These are phyloP conservation scores for Coemansia sp. DNA, from an alignment of 192 early-diverging fungal genomes.

Conservation along the genomic window DNA sequence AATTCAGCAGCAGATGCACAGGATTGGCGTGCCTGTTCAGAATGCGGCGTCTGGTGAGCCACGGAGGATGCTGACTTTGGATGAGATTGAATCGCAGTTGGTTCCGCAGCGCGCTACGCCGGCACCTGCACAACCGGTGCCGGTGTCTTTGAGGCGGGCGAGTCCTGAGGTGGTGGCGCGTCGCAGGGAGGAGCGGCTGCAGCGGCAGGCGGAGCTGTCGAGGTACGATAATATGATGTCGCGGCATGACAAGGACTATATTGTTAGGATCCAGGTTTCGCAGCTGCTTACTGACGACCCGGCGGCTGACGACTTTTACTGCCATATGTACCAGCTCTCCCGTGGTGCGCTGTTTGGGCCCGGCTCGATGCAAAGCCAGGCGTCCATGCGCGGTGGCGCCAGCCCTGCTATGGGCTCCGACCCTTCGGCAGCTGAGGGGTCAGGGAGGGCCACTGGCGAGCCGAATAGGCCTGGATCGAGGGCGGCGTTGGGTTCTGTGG, in stretches of 20 bases:
- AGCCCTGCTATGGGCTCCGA: not conserved
- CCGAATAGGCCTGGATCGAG: not conserved
- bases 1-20: constrained; percentile 17
- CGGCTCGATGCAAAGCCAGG: constrained; percentile 1
- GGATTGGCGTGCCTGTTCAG: constrained; percentile 16
- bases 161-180: constrained; percentile 26
- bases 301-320: constrained; percentile 93
- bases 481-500: not conserved
- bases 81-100: constrained; percentile 69
- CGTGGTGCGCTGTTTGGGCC: constrained; percentile 39
- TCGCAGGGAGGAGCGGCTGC: constrained; percentile 32
- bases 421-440: not conserved
- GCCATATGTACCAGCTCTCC: constrained; percentile 82
- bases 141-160: constrained; percentile 1
- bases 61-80: constrained; percentile 63
- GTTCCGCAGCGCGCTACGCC: constrained; percentile 12
- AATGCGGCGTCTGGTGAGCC: not conserved
- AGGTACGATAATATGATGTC: constrained; percentile 89
- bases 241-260: constrained; percentile 89
- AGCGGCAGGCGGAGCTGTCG: constrained; percentile 56
- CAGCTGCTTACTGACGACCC: constrained; percentile 94
- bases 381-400: not conserved
- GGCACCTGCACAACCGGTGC: not conserved
- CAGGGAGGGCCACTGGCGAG: not conserved
- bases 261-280: constrained; percentile 91